Evolutionary conservation across 1,284 basidiomycete genomes (phyloP).

Genomic region (Trametes hirsuta): DNA sequence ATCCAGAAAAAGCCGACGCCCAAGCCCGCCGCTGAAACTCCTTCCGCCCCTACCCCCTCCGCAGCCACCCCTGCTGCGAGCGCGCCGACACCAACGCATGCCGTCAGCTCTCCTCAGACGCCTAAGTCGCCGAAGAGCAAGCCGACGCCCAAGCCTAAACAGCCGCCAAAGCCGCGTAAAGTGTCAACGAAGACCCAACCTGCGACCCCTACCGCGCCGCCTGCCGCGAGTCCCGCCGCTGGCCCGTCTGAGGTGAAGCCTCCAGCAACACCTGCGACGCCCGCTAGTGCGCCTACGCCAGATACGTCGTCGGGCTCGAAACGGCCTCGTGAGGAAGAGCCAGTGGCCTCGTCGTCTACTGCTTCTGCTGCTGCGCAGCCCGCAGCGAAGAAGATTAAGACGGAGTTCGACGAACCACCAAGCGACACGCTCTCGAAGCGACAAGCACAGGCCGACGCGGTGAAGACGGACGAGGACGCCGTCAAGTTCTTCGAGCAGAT

Average conservation of each 20-base stretch:
- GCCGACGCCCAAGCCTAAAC: slow-evolving; percentile 45
- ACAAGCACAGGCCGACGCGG: slow-evolving; percentile 55
- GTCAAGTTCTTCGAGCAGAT: slow-evolving; percentile 63
- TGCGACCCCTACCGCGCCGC: not conserved
- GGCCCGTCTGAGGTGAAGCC: slow-evolving; percentile 31
- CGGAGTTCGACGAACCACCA: slow-evolving; percentile 65
- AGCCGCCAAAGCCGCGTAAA: slow-evolving; percentile 36
- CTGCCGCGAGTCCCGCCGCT: slow-evolving; percentile 18
- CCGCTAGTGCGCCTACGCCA: slow-evolving; percentile 30
- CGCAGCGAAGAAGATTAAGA: slow-evolving; percentile 70
- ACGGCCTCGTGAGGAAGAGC: slow-evolving; percentile 64
- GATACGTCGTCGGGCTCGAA: slow-evolving; percentile 45
- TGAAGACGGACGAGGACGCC: slow-evolving; percentile 70
- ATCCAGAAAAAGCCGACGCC: slow-evolving; percentile 22
- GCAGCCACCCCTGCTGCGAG: slow-evolving; percentile 54
- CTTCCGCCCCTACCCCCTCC: slow-evolving; percentile 32
- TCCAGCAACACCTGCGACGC: slow-evolving; percentile 38
- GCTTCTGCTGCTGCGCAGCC: slow-evolving; percentile 49
- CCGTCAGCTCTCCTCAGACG: slow-evolving; percentile 49
- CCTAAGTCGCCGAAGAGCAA: slow-evolving; percentile 43
- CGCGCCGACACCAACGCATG: slow-evolving; percentile 50
- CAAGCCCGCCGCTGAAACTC: slow-evolving; percentile 15
- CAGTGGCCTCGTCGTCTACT: slow-evolving; percentile 35
- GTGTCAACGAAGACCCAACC: slow-evolving; percentile 23
- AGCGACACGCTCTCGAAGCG: slow-evolving; percentile 58